Conservation (phyloP, 768 basidiomycete genomes). For the Boletus vinaceobasis region DNA sequence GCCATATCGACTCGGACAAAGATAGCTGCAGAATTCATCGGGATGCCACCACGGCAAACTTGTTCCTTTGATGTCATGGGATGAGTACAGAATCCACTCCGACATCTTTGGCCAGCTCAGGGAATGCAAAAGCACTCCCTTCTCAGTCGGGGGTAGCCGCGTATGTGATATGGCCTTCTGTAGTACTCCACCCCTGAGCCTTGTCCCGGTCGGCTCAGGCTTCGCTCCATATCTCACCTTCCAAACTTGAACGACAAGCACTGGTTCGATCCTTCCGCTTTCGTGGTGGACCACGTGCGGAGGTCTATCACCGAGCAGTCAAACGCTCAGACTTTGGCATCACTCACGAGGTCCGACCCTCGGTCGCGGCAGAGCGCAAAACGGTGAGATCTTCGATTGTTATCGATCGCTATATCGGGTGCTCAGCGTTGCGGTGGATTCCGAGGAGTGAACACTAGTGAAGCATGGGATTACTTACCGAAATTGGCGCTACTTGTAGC, state of each 20-base stretch:
- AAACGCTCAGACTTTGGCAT: slow-evolving; percentile 48
- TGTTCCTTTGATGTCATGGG: slow-evolving; percentile 56
- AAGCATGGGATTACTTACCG: slow-evolving; percentile 34
- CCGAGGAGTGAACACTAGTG: slow-evolving; percentile 29
- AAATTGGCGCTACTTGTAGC: slow-evolving; percentile 29
- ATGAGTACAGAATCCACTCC: slow-evolving; percentile 49
- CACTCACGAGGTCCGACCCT: slow-evolving; percentile 56
- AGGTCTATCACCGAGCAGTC: slow-evolving; percentile 19
- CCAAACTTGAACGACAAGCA: slow-evolving; percentile 17
- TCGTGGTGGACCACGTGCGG: slow-evolving; percentile 25
- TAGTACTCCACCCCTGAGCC: not conserved
- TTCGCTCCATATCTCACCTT: slow-evolving; percentile 33
- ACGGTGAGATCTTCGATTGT: slow-evolving; percentile 38
- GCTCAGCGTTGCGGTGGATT: slow-evolving; percentile 21
- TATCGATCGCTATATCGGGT: slow-evolving; percentile 50
- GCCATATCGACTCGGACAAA: not conserved
- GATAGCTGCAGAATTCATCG: slow-evolving; percentile 12
- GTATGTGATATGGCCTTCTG: not conserved
- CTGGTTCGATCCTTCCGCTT: slow-evolving; percentile 43
- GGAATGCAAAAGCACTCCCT: slow-evolving; percentile 33
- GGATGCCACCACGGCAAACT: slow-evolving; percentile 29
- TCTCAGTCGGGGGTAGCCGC: slow-evolving; percentile 18
- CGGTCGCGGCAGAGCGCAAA: slow-evolving; percentile 38
- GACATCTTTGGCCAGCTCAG: slow-evolving; percentile 43
- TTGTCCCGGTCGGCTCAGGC: not conserved